phyloP scores from a whole-genome alignment of 2,329 filamentous ascomycete species.

The Xylariaceae sp. region DNA sequence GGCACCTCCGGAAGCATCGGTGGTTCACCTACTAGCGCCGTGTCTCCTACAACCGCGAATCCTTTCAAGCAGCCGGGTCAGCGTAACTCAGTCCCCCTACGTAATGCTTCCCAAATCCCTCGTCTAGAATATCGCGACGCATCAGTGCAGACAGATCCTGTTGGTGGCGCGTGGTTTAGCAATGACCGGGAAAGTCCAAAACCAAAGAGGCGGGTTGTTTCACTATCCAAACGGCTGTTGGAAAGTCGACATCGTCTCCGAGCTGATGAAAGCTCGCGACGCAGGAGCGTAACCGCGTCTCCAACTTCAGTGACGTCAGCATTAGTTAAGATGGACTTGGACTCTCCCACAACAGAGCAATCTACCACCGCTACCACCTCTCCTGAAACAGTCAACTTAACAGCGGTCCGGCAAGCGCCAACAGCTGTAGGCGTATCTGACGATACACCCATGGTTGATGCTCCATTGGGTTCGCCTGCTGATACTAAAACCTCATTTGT shows the following conservation, averaged over 20 bases:
- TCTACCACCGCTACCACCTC: conserved; percentile 13
- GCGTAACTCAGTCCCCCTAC: conserved; percentile 44
- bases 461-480: conserved; percentile 38
- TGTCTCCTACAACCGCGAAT: conserved; percentile 46
- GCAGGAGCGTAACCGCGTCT: conserved; percentile 37
- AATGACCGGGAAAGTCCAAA: conserved; percentile 43
- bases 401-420: not conserved
- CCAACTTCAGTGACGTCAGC: conserved; percentile 39
- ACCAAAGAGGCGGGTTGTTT: conserved; percentile 56
- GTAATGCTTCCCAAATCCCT: conserved; percentile 47
- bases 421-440: conserved; percentile 11
- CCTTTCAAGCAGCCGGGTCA: conserved; percentile 37
- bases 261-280: conserved; percentile 47
- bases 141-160: conserved; percentile 60
- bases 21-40: conserved; percentile 53
- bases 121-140: conserved; percentile 56
- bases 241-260: conserved; percentile 54
- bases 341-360: conserved; percentile 44
- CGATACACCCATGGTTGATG: conserved; percentile 43
- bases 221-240: conserved; percentile 59
- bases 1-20: conserved; percentile 61
- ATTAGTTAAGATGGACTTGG: conserved; percentile 48
- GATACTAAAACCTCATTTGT: conserved; percentile 20
- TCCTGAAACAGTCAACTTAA: conserved; percentile 23
- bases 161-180: conserved; percentile 60